Percentiles rank a stretch among this genome's conserved stretches.
phyloP scores from a whole-genome alignment of 2,329 filamentous ascomycete species.

The Epichloe amarillans region DNA sequence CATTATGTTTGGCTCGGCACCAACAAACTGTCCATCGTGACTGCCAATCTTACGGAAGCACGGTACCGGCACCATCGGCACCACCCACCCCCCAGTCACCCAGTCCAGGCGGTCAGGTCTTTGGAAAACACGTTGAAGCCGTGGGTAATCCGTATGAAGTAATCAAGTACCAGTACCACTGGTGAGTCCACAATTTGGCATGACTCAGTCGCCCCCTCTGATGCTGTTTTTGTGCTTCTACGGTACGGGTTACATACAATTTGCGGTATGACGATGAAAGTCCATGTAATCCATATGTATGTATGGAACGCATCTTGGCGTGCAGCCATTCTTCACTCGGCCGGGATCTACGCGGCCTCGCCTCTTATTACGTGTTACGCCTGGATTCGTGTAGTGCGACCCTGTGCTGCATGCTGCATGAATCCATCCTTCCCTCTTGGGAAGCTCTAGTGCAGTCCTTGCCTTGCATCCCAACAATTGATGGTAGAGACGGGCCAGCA shows the following conservation, averaged over 20 bases:
- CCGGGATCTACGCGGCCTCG: neutral
- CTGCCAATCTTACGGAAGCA: neutral
- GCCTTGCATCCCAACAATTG: too few relatives aligned
- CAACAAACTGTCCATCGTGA: neutral
- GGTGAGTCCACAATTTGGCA: neutral
- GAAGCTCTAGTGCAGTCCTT: too few relatives aligned
- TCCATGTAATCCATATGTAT: neutral
- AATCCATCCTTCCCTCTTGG: too few relatives aligned
- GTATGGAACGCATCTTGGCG: neutral
- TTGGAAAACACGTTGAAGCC: neutral
- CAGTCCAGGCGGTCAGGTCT: neutral
- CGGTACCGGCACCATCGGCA: neutral
- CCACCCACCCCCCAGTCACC: too few relatives aligned
- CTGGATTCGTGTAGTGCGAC: neutral
- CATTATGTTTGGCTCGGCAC: neutral
- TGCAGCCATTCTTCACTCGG: neutral
- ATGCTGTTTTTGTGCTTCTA: neutral
- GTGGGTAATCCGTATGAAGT: neutral
- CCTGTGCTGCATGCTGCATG: neutral
- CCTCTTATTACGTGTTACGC: neutral
- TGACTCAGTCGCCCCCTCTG: neutral
- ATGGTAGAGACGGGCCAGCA: too few relatives aligned
- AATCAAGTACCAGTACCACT: too few relatives aligned
- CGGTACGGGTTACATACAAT: neutral
- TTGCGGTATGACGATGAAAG: neutral